Evolutionary conservation across 257 asterid species (phyloP).

Genomic region (Solanum habrochaites): DNA sequence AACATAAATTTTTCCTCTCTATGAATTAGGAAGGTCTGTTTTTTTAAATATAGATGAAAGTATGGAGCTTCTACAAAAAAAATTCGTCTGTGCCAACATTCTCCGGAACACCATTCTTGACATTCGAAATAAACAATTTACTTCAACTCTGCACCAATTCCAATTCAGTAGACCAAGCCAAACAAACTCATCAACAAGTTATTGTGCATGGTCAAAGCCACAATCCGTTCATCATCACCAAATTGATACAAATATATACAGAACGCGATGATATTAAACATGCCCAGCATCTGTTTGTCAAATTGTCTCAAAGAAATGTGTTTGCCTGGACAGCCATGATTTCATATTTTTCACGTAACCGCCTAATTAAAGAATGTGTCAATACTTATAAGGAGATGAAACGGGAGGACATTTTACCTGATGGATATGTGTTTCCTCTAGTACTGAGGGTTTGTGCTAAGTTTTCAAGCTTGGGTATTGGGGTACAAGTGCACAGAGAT

Average conservation of each 20-base stretch:
- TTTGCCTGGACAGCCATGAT: conserved; percentile 26
- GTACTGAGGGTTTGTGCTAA: conserved; percentile 13
- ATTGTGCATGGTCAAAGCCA: conserved; percentile 5
- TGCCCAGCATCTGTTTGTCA: conserved; percentile 20
- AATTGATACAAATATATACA: conserved; percentile 14
- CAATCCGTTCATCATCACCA: conserved; percentile 12
- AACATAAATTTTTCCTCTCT: neutral
- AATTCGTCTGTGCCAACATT: neutral
- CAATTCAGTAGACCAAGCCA: conserved; percentile 5
- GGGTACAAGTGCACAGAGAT: conserved; percentile 24
- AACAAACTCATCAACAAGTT: conserved; percentile 24
- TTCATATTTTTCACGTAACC: conserved; percentile 18
- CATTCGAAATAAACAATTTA: conserved; percentile 7
- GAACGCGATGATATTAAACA: conserved; percentile 10
- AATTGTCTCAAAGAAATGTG: conserved; percentile 26
- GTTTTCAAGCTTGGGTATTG: conserved; percentile 1
- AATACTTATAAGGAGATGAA: conserved; percentile 20
- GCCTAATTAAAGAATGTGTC: conserved; percentile 12
- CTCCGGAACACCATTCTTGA: neutral
- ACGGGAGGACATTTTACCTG: conserved; percentile 12
- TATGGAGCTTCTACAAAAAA: neutral
- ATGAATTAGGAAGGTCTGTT: neutral
- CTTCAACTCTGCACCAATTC: conserved; percentile 19
- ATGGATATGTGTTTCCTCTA: conserved; percentile 24
- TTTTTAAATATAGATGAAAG: neutral